These are phyloP conservation scores for Yarrowia bubula DNA, from an alignment of 805 yeast genomes.

Conservation along the genomic window DNA sequence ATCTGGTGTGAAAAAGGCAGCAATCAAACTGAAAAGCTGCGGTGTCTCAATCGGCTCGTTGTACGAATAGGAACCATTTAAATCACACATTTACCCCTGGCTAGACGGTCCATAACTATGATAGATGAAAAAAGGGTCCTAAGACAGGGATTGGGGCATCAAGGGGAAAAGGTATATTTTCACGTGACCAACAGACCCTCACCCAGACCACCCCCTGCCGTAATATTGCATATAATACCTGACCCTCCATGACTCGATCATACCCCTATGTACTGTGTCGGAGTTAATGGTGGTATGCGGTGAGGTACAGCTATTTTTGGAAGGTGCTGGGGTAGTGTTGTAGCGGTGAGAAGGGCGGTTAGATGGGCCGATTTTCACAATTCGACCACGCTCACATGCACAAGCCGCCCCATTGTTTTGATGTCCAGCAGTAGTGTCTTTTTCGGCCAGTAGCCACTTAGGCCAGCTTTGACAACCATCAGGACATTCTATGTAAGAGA, in stretches of 20 bases:
- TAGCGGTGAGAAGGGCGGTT: too few species aligned
- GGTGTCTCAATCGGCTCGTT: too few species aligned
- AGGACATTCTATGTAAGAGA: not conserved
- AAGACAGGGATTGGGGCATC: not conserved
- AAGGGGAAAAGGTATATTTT: not conserved
- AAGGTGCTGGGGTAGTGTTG: too few species aligned
- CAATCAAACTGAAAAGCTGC: not conserved
- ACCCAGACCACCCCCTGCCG: not conserved
- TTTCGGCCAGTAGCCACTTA: too few species aligned
- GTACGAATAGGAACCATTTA: too few species aligned
- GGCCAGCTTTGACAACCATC: too few species aligned
- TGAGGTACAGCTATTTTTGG: not conserved
- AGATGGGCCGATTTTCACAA: too few species aligned
- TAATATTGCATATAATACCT: slow-evolving; percentile 1
- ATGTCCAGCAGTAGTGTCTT: too few species aligned
- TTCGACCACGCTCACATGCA: too few species aligned
- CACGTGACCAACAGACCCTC: not conserved
- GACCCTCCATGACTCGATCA: not conserved
- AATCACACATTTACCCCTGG: not conserved
- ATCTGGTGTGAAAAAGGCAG: not conserved
- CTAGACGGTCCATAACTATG: not conserved
- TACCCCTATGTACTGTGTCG: slow-evolving; percentile 17
- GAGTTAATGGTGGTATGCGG: slow-evolving; percentile 1
- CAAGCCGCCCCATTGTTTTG: too few species aligned
- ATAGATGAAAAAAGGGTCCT: not conserved